These are phyloP conservation scores for Neocatenulostroma microsporum DNA, from an alignment of 2,329 filamentous ascomycete species.

Conservation along the genomic window DNA sequence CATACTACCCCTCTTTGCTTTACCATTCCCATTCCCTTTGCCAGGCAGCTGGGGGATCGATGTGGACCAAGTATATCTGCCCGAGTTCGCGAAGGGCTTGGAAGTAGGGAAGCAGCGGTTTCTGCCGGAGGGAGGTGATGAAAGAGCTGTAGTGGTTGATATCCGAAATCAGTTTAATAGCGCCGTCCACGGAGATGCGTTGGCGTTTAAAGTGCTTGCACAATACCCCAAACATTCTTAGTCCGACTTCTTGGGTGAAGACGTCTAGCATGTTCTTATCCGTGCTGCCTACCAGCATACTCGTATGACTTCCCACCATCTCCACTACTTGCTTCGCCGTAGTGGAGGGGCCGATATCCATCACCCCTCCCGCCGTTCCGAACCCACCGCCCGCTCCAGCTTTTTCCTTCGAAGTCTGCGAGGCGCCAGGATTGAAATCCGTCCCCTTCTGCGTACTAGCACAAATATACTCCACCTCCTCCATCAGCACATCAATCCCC, in stretches of 20 bases:
- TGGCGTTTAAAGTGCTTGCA: constrained; percentile 98
- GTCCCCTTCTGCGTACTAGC: constrained; percentile 77
- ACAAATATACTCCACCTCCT: constrained; percentile 92
- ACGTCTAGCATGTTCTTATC: constrained; percentile 98
- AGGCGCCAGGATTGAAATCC: constrained; percentile 74
- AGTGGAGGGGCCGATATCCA: constrained; percentile 64
- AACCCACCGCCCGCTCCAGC: constrained; percentile 27
- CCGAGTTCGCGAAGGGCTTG: constrained; percentile 82
- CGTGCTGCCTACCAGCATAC: constrained; percentile 87
- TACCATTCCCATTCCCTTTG: too few species aligned
- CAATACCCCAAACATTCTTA: constrained; percentile 84
- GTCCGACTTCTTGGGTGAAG: constrained; percentile 94
- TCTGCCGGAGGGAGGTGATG: constrained; percentile 71
- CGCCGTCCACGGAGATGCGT: constrained; percentile 79
- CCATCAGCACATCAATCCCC: constrained; percentile 96
- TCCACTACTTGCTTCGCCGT: constrained; percentile 76
- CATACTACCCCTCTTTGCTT: constrained; percentile 20
- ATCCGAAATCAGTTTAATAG: constrained; percentile 88
- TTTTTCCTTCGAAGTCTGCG: too few species aligned
- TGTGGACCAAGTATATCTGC: constrained; percentile 88
- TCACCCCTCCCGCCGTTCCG: constrained; percentile 25
- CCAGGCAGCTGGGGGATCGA: constrained; percentile 24
- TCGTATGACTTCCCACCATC: constrained; percentile 79
- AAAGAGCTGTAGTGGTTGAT: constrained; percentile 92
- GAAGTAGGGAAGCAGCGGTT: constrained; percentile 82